phyloP scores from a whole-genome alignment of 257 asterid species.

The Lycium ferocissimum region DNA sequence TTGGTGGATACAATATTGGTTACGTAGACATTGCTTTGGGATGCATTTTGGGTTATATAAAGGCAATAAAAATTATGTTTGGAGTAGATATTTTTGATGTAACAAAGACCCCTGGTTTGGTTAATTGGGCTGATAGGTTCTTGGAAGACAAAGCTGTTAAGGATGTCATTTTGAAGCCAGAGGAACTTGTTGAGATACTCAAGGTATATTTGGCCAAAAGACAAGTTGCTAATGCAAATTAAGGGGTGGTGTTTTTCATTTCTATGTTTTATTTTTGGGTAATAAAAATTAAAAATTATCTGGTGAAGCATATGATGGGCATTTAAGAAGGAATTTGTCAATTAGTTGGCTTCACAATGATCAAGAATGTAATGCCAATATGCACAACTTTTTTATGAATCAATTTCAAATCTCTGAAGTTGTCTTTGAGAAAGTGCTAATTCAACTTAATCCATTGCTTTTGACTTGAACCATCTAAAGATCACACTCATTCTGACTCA shows the following conservation, averaged over 20 bases:
- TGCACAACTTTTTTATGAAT: neutral
- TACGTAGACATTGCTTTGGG: slow-evolving; percentile 33
- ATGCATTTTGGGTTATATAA: slow-evolving; percentile 29
- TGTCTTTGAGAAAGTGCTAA: neutral
- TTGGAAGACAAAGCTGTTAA: slow-evolving; percentile 35
- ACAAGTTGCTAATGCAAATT: slow-evolving; percentile 29
- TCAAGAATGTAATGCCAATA: neutral
- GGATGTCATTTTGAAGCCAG: slow-evolving; percentile 39
- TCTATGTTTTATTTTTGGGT: neutral
- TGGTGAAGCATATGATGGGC: neutral
- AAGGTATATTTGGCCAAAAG: slow-evolving; percentile 30
- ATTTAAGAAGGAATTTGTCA: neutral
- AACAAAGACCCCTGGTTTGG: slow-evolving; percentile 34
- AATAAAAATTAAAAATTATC: neutral
- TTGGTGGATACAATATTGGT: slow-evolving; percentile 34
- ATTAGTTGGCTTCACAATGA: neutral
- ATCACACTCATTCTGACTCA: neutral
- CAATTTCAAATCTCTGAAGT: neutral
- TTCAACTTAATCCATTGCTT: neutral
- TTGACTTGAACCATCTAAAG: neutral
- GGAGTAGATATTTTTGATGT: slow-evolving; percentile 23
- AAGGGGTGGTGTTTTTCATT: neutral
- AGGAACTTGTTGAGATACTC: slow-evolving; percentile 33
- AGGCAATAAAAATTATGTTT: slow-evolving; percentile 15
- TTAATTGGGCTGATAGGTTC: slow-evolving; percentile 45